A percentile compares a stretch with the other conserved stretches of the same genome.
phyloP scores from a whole-genome alignment of 345 rosid genomes.

The Capsella bursapastoris region DNA sequence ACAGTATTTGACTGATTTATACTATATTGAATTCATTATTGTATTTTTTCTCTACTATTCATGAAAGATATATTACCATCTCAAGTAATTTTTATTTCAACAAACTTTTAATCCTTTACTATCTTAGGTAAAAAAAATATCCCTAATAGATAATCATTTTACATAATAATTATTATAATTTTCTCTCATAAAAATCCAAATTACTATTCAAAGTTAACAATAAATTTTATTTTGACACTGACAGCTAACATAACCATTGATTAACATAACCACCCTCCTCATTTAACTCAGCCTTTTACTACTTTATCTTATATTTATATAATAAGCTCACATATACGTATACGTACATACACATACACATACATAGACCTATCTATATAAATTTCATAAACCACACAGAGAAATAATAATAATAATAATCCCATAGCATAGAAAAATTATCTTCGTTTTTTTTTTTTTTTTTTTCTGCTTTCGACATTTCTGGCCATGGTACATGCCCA shows the following conservation, averaged over 20 bases:
- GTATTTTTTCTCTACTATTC: background rate
- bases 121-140: background rate
- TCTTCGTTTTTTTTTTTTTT: constrained; percentile 3
- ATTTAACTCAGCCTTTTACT: constrained; percentile 7
- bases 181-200: background rate
- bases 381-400: constrained; percentile 26
- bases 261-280: constrained; percentile 9
- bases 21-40: background rate
- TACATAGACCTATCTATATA: too few relatives aligned
- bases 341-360: background rate
- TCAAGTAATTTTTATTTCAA: background rate
- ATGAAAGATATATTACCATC: background rate
- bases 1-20: background rate
- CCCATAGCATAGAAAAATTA: constrained; percentile 19
- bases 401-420: constrained; percentile 20
- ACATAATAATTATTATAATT: too few relatives aligned
- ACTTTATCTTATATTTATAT: constrained; percentile 1
- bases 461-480: constrained; percentile 24
- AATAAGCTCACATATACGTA: constrained; percentile 3
- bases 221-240: background rate
- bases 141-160: too few relatives aligned
- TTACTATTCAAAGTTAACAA: background rate
- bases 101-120: background rate
- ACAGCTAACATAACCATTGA: constrained; percentile 6
- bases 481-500: constrained; percentile 48